These are phyloP conservation scores for Exophiala viscosa DNA, from an alignment of 2,329 filamentous ascomycete genomes.

Conservation along the genomic window DNA sequence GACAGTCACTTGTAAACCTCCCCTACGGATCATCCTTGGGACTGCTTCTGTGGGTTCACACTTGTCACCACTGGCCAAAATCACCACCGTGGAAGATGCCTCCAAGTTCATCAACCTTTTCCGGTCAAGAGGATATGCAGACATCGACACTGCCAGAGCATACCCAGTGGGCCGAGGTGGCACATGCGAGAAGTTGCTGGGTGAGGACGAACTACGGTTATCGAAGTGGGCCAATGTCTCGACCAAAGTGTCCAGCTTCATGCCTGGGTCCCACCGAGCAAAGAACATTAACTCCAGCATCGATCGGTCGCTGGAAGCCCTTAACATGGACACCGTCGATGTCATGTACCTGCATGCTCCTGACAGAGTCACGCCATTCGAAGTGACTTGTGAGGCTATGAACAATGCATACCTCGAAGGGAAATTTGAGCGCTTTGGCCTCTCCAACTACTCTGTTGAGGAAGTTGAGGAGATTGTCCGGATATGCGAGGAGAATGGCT, in stretches of 20 bases:
- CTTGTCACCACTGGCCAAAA: conserved; percentile 29
- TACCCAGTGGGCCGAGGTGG: conserved; percentile 30
- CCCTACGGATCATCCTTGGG: conserved; percentile 29
- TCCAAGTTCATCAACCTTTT: conserved; percentile 27
- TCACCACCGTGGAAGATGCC: conserved; percentile 29
- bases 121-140: conserved; percentile 27
- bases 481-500: conserved; percentile 43
- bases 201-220: conserved; percentile 26
- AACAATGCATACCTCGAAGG: conserved; percentile 41
- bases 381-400: conserved; percentile 43
- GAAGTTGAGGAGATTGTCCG: conserved; percentile 45
- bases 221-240: conserved; percentile 29
- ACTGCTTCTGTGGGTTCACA: conserved; percentile 30
- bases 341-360: conserved; percentile 46
- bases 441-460: conserved; percentile 46
- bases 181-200: conserved; percentile 30
- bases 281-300: conserved; percentile 30
- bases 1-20: conserved; percentile 25
- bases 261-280: conserved; percentile 29
- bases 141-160: conserved; percentile 32
- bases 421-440: conserved; percentile 45
- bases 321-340: conserved; percentile 28
- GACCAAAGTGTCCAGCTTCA: conserved; percentile 30
- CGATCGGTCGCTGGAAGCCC: conserved; percentile 28
- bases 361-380: conserved; percentile 43